These are phyloP conservation scores for Garcia nutans DNA, from an alignment of 345 rosid genomes.

Conservation along the genomic window DNA sequence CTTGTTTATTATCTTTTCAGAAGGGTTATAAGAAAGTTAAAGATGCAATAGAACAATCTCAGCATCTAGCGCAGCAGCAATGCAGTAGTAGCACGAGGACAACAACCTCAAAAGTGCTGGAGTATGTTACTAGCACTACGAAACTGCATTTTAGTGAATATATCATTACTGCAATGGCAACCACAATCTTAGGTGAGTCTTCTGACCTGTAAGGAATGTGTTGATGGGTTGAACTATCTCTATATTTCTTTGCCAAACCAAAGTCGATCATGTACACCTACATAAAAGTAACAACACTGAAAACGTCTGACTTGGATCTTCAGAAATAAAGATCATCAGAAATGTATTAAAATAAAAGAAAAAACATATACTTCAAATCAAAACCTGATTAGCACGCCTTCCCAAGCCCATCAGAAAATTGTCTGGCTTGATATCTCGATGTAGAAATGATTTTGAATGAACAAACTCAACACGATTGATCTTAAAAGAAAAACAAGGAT, in stretches of 20 bases:
- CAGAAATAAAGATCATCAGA: not conserved
- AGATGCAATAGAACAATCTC: not conserved
- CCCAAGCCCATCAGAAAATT: slow-evolving; percentile 95
- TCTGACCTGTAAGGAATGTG: slow-evolving; percentile 84
- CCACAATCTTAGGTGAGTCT: not conserved
- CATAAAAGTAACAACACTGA: not conserved
- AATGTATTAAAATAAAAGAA: not conserved
- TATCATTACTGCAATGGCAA: not conserved
- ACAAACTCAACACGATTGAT: slow-evolving; percentile 85
- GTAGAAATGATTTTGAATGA: slow-evolving; percentile 85
- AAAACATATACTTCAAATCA: slow-evolving; percentile 13
- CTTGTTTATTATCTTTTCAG: no score
- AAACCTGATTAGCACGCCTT: slow-evolving; percentile 83
- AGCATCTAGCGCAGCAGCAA: not conserved
- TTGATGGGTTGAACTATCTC: slow-evolving; percentile 76
- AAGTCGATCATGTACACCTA: slow-evolving; percentile 87
- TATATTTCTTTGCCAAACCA: slow-evolving; percentile 87
- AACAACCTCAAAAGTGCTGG: not conserved
- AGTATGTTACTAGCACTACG: not conserved
- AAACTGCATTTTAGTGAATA: not conserved
- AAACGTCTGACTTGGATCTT: not conserved
- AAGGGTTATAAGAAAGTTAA: no score
- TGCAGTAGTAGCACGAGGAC: not conserved
- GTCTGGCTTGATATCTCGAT: slow-evolving; percentile 94
- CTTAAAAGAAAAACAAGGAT: slow-evolving; percentile 33